Conservation (phyloP, 768 basidiomycete species). For the Suillus ampliporus region DNA sequence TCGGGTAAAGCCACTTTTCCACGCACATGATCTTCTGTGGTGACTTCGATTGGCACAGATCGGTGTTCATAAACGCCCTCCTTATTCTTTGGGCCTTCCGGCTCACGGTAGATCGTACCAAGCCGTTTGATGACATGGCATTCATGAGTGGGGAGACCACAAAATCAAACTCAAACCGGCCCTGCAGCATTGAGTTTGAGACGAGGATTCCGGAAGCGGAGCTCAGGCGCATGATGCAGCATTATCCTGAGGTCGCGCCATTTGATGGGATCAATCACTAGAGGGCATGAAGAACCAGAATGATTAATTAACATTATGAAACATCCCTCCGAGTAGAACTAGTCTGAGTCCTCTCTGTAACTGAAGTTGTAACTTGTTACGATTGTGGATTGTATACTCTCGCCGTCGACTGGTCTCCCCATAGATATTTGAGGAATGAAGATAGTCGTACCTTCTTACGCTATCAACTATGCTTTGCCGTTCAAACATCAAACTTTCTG, state of each 20-base stretch:
- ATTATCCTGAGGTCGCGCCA: neutral
- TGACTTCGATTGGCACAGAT: slow-evolving; percentile 37
- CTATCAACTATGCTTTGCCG: too few relatives aligned
- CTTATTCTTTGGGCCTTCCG: slow-evolving; percentile 64
- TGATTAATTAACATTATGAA: too few relatives aligned
- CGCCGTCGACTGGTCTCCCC: too few relatives aligned
- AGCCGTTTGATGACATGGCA: slow-evolving; percentile 61
- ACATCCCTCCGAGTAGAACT: too few relatives aligned
- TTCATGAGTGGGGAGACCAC: slow-evolving; percentile 48
- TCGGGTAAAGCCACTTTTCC: slow-evolving; percentile 37
- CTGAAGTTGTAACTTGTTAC: too few relatives aligned
- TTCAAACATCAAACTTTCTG: too few relatives aligned
- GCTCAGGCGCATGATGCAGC: neutral
- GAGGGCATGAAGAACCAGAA: too few relatives aligned
- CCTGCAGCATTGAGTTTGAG: slow-evolving; percentile 58
- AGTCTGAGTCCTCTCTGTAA: too few relatives aligned
- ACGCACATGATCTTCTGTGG: neutral
- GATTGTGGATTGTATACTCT: too few relatives aligned
- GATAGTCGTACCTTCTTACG: too few relatives aligned
- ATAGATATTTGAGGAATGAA: too few relatives aligned
- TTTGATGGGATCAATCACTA: too few relatives aligned
- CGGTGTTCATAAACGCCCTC: slow-evolving; percentile 64
- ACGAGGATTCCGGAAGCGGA: slow-evolving; percentile 36
- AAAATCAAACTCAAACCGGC: slow-evolving; percentile 42
- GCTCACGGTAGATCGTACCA: slow-evolving; percentile 51